phyloP scores from a whole-genome alignment of 1,139 yeast genomes.

The Blastobotrys capitulatus region DNA sequence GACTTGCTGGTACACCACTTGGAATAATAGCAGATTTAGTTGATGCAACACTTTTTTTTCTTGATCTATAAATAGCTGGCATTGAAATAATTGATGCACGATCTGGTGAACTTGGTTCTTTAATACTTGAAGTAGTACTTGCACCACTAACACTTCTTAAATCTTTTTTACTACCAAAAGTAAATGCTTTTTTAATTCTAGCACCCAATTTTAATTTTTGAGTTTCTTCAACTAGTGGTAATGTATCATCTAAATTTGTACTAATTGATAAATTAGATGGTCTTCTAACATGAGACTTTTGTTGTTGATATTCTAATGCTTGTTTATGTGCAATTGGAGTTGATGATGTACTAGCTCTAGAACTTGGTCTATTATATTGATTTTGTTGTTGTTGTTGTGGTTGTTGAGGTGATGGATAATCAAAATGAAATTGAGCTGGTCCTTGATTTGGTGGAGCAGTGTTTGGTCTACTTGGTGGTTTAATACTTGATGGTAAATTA shows the following conservation, averaged over 20 bases:
- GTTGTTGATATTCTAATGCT: conserved; percentile 5
- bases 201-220: conserved; percentile 15
- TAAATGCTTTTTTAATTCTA: conserved; percentile 24
- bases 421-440: background rate
- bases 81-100: conserved; percentile 11
- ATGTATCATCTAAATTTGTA: background rate
- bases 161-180: conserved; percentile 18
- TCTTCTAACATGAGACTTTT: conserved; percentile 1
- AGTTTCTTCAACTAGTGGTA: background rate
- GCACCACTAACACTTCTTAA: background rate
- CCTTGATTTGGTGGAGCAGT: conserved; percentile 7
- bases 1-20: background rate
- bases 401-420: background rate
- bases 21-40: conserved; percentile 13
- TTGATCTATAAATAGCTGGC: conserved; percentile 6
- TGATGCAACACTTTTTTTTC: conserved; percentile 13
- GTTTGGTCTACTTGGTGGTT: conserved; percentile 3
- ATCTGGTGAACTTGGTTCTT: background rate
- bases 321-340: conserved; percentile 5
- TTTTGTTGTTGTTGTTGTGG: background rate
- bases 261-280: conserved; percentile 7
- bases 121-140: background rate
- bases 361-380: background rate
- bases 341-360: background rate
- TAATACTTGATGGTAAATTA: background rate